A percentile compares a stretch with the other conserved stretches of the same genome.
Evolutionary conservation across 148 eudicot species (phyloP).

Genomic region (Nyssa sinensis): DNA sequence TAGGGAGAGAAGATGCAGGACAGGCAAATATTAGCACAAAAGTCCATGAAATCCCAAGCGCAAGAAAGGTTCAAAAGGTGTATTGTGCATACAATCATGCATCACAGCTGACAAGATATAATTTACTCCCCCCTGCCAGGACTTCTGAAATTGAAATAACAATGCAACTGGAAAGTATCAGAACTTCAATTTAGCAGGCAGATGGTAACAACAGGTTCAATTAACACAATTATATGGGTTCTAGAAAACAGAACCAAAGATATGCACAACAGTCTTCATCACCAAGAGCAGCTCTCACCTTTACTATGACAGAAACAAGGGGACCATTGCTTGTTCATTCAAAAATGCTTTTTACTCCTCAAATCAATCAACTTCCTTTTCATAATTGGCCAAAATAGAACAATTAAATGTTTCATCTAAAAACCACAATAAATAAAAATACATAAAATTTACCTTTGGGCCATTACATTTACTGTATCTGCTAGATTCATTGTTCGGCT

Average conservation of each 20-base stretch:
- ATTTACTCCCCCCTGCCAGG: background rate
- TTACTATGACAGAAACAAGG: too few species aligned
- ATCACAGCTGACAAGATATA: background rate
- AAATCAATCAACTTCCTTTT: too few species aligned
- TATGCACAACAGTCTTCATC: background rate
- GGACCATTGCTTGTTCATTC: too few species aligned
- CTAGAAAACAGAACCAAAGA: background rate
- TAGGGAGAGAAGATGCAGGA: background rate
- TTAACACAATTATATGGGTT: background rate
- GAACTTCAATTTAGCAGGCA: background rate
- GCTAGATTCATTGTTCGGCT: slow-evolving; percentile 93
- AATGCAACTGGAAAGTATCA: background rate
- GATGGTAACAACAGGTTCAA: background rate
- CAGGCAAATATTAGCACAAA: background rate
- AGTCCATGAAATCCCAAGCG: background rate
- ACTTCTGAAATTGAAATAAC: background rate
- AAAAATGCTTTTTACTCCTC: too few species aligned
- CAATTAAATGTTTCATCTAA: background rate
- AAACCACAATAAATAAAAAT: background rate
- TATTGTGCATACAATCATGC: background rate
- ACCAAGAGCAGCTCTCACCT: background rate
- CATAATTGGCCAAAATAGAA: too few species aligned
- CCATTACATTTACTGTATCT: slow-evolving; percentile 91
- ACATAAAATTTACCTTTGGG: slow-evolving; percentile 58
- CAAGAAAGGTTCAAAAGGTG: background rate